Base-by-base conservation (phyloP, 495 filamentous ascomycete genomes). In the Rusavskia elegans region DNA sequence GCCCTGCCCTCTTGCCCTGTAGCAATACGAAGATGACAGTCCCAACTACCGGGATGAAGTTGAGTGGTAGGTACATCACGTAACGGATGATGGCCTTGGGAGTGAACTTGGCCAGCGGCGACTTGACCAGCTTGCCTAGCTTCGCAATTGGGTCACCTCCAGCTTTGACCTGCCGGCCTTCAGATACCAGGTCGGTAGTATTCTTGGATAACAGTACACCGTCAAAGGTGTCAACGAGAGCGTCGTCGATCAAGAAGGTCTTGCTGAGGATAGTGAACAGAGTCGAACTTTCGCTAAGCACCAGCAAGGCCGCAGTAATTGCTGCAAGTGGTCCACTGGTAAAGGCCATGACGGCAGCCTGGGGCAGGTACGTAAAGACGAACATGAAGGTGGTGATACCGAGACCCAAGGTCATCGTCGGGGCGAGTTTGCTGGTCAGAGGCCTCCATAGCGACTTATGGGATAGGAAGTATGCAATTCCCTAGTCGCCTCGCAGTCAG, bases 221-320 rank as follows among this genome's bases (percentile, higher is more conserved):
- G 61, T 98, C 92, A 57, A 98, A 98, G 3, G 87, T 92, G 62
- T 98, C 89, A 21, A 92, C 68, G 6, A 96, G 72, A 0, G 84
- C 82, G 40, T 87, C 85, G 49, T 85, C 78, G 21, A 93, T 74
- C 51, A 95, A 61, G 53, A 87, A 90, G 37, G 78, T 81, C 49
- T 81, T 80, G 17, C 84, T 80, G 35, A 95, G 59, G 40, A 89
- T 59, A 38, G 76, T 83, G 39, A 89, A 81, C 51, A 98, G 71
- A 2, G 83, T 83, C 0, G 87, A 84, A 61, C 79, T 83, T 62
- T 98, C 90, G 61, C 72, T 83, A 32, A 96, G 77, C 14, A 89
- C 79, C 20, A 96, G 77, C 3, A 95, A 63, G 0, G 79, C 74
- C 0, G 89, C 84, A 5, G 82, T 84, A 48, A 93, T 63, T 21